Base-by-base conservation (phyloP, 345 rosid genomes). In the Syzygium aromaticum region DNA sequence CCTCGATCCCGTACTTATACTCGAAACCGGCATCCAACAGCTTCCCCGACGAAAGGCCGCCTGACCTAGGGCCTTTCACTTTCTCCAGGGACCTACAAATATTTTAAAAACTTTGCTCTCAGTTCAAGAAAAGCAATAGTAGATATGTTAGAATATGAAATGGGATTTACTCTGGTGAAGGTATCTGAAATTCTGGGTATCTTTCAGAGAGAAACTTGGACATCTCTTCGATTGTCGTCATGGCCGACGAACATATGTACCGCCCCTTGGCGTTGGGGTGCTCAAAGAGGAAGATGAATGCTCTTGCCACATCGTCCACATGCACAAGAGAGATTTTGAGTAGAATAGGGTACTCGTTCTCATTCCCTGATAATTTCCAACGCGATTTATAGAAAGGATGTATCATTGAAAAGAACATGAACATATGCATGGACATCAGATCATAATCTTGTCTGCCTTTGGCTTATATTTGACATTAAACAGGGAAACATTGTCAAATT, bases 211-310 rank as follows among this genome's bases (percentile, higher is more conserved):
- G 91, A 73, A 88, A 77, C 82, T 85, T 67, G 16, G 88, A 77
- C 87, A 94, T 46, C 8, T 90, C 88, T 33, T 84, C 56, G 51
- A 88, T 86, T 11, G 90, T 88, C 7, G 90, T 3, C 2, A 1
- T 51, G n/a, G 86, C n/a, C 0, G 92, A 84, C 19, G 93, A 91
- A 89, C 93, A 93, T 67, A 84, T 88, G 56, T 93, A 88, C 40
- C 93, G 89, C 27, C 93, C 95, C 46, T 89, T 86, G 46, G 92
- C 91, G 11, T 89, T 27, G 2, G 91, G 85, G 63, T 85, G 28
- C 52, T 93, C 93, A 17, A 90, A 87, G 38, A 93, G 87, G 85
- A 91, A 92, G 19, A 93, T 93, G 84, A 91, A 92, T 54, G 93
- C 93, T 11, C 84, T 90, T 19, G 87, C 92, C 17, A 92, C 89